Evolutionary conservation across 176 grass and related monocot species (phyloP).

Genomic region (Elaeis guineensis): DNA sequence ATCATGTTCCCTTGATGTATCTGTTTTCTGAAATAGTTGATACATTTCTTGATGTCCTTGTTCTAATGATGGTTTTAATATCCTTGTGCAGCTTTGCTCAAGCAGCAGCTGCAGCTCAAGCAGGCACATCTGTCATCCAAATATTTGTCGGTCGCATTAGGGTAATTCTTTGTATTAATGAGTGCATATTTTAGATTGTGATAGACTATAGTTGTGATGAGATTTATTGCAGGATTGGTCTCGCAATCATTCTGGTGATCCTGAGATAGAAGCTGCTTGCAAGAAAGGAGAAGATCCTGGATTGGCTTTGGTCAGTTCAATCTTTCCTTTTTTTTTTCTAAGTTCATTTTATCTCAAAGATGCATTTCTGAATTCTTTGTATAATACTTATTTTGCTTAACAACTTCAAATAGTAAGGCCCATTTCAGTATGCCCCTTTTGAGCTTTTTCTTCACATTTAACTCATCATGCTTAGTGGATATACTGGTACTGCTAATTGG

Average conservation of each 20-base stretch:
- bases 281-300: conserved; percentile 86
- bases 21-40: neutral
- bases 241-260: conserved; percentile 77
- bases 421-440: too few species aligned
- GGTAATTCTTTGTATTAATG: conserved; percentile 33
- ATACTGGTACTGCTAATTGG: too few species aligned
- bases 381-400: too few species aligned
- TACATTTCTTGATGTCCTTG: neutral
- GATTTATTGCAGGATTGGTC: conserved; percentile 65
- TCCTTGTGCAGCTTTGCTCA: conserved; percentile 73
- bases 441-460: too few species aligned
- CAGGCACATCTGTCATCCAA: conserved; percentile 89
- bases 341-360: too few species aligned
- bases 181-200: too few species aligned
- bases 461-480: too few species aligned
- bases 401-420: too few species aligned
- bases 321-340: neutral
- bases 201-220: conserved; percentile 10
- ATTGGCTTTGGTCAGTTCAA: conserved; percentile 57
- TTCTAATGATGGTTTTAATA: conserved; percentile 1
- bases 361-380: too few species aligned
- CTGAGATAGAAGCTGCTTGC: conserved; percentile 78
- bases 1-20: too few species aligned
- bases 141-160: conserved; percentile 94
- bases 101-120: conserved; percentile 93